Conservation (phyloP, 1,284 basidiomycete species). For the Vanrija pseudolonga region DNA sequence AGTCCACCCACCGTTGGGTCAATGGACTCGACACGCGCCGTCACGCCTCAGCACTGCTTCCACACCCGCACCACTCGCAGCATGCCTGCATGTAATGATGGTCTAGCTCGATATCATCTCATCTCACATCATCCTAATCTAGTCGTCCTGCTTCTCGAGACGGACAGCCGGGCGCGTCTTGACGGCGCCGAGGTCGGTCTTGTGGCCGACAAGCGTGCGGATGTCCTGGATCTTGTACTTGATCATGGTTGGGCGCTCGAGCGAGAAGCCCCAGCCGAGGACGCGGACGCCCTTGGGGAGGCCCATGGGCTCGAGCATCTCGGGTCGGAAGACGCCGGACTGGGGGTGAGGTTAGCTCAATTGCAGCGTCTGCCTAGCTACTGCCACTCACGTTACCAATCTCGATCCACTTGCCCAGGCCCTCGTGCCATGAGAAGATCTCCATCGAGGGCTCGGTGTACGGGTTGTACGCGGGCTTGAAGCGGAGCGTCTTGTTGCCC, state of each 20-base stretch:
- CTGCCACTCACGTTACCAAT: conserved; percentile 54
- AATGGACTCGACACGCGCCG: no score
- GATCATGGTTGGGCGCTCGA: conserved; percentile 99
- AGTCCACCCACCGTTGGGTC: no score
- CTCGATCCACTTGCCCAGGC: conserved; percentile 94
- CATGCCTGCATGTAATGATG: no score
- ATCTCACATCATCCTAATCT: neutral
- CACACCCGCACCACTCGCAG: no score
- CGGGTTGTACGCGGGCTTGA: conserved; percentile 77
- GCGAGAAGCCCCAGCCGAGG: conserved; percentile 91
- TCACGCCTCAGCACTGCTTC: no score
- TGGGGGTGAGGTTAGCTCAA: no score
- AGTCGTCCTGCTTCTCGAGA: conserved; percentile 56
- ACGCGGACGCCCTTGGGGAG: conserved; percentile 96
- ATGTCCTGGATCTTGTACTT: conserved; percentile 92
- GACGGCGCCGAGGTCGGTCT: conserved; percentile 83
- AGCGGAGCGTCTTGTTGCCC: conserved; percentile 87
- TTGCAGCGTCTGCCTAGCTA: conserved; percentile 1
- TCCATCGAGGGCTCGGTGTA: conserved; percentile 99
- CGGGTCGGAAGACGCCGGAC: conserved; percentile 98
- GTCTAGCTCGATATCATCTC: no score
- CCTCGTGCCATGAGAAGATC: conserved; percentile 97
- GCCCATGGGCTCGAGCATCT: conserved; percentile 99
- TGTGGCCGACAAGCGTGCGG: conserved; percentile 93
- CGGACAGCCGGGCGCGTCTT: conserved; percentile 86